A percentile compares a stretch with the other conserved stretches of the same genome.
phyloP scores from a whole-genome alignment of 2,329 filamentous ascomycete genomes.

The Penicillium sp. region DNA sequence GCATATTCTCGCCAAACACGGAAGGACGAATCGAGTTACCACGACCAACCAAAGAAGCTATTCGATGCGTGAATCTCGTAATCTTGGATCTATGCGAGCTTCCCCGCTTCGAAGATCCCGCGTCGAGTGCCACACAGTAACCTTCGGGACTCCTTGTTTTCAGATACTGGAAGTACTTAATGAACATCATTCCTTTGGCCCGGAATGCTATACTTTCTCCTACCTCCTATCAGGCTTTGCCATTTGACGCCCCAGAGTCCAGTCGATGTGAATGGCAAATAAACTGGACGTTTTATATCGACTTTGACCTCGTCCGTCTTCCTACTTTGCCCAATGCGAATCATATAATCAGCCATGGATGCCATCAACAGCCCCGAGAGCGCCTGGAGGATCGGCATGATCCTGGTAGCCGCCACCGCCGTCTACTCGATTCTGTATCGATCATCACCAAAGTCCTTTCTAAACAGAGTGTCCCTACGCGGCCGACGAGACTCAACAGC shows the following conservation, averaged over 20 bases:
- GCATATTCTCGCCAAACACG: constrained; percentile 36
- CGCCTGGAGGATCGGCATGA: constrained; percentile 33
- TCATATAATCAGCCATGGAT: constrained; percentile 29
- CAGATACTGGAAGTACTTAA: constrained; percentile 22
- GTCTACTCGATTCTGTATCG: constrained; percentile 38
- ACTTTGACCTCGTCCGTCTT: neutral
- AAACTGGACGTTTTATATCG: neutral
- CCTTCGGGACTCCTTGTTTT: neutral
- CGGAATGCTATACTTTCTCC: neutral
- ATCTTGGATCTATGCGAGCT: constrained; percentile 17
- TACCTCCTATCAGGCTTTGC: neutral
- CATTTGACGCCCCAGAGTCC: neutral
- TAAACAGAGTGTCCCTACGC: constrained; percentile 47
- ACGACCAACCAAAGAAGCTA: constrained; percentile 24
- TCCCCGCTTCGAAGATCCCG: constrained; percentile 27
- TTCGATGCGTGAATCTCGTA: constrained; percentile 16
- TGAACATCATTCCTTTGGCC: neutral
- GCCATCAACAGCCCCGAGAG: constrained; percentile 21
- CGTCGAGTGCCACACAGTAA: constrained; percentile 14
- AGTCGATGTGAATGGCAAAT: no score
- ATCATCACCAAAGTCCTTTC: constrained; percentile 47
- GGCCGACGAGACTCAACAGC: constrained; percentile 54
- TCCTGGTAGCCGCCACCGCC: constrained; percentile 31
- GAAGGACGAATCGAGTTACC: constrained; percentile 30
- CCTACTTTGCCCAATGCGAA: constrained; percentile 15